These are phyloP conservation scores for Scenedesmus sp. DNA, from an alignment of 163 green algal species.

Conservation along the genomic window DNA sequence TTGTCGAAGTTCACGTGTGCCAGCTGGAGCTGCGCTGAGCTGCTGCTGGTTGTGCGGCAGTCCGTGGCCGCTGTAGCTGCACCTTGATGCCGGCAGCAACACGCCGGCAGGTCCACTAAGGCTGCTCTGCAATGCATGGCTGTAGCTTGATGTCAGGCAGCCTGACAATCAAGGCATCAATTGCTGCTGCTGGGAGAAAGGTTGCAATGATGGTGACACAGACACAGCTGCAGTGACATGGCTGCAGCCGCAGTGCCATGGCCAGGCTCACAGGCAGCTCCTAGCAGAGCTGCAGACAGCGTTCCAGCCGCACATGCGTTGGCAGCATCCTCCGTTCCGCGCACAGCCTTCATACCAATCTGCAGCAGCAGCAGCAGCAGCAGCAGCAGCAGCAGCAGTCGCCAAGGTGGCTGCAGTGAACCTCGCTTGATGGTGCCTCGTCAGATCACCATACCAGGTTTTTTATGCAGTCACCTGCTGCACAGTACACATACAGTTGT, in stretches of 20 bases:
- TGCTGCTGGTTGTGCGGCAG: too few species aligned
- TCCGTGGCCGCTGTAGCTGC: too few species aligned
- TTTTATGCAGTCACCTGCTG: neutral
- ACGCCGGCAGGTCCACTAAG: too few species aligned
- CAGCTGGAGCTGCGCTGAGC: too few species aligned
- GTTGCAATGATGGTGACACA: neutral
- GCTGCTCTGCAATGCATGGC: too few species aligned
- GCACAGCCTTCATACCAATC: conserved; percentile 4
- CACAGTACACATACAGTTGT: neutral
- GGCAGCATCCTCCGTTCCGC: conserved; percentile 30
- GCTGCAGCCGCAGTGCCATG: neutral
- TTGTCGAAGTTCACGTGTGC: too few species aligned
- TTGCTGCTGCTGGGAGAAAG: neutral
- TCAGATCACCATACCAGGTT: neutral
- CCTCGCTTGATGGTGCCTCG: too few species aligned
- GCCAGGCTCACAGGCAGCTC: conserved; percentile 30
- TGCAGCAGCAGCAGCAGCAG: neutral
- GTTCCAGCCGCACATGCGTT: conserved; percentile 26
- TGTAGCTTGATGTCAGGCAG: too few species aligned
- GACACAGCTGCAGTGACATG: too few species aligned
- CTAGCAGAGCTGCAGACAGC: conserved; percentile 42
- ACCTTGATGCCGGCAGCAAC: too few species aligned
- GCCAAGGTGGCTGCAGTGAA: neutral
- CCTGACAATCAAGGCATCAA: neutral
- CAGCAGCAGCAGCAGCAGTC: neutral